Base-by-base conservation (phyloP, 371 early-diverging fungal genomes). In the Apophysomyces sp. region DNA sequence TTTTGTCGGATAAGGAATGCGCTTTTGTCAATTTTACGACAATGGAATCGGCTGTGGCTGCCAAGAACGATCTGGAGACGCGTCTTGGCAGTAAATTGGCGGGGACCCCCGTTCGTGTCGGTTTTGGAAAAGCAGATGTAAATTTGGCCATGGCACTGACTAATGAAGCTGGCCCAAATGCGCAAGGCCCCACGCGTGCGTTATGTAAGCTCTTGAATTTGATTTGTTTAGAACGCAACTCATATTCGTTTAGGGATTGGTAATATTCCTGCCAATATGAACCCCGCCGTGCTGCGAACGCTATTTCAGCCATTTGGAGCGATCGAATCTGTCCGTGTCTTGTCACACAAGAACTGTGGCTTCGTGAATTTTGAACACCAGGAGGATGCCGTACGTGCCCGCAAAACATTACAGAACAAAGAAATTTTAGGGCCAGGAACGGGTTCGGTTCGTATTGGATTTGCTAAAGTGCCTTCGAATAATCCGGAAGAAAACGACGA, bases 331-430 rank as follows among this genome's bases (percentile, higher is more conserved):
- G 92, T 94, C 31, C 91, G 98, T 9, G 93, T 97, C 5, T 70
- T 97, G 73, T 90, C 94, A 18, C 96, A 96, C 83, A 98, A 98
- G 68, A 96, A 94, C 74, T 98, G 97, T 73, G 98, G 97, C 3
- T 98, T 98, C 75, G 93, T 98, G 57, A 97, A 97, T 73, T 98
- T 96, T 77, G 87, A 88, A 34, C 78, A 77, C 28, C 82, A 92
- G 58, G 94, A 95, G 53, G 96, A 97, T 72, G 95, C 98, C 8
- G 90, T 96, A 54, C 80, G 85, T 26, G 97, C 97, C 30, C 87
- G 92, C 57, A 89, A 90, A 65, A 78, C 81, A 9, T 85, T 95
- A 82, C 94, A 96, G 71, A 94, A 94, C 58, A 89, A 89, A 63
- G 94, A 95, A 57, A 83, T 94, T 55, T 84, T 89, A 74, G 97